These are phyloP conservation scores for Melampsora abietis-canadensis DNA, from an alignment of 1,284 basidiomycete genomes.

Conservation along the genomic window DNA sequence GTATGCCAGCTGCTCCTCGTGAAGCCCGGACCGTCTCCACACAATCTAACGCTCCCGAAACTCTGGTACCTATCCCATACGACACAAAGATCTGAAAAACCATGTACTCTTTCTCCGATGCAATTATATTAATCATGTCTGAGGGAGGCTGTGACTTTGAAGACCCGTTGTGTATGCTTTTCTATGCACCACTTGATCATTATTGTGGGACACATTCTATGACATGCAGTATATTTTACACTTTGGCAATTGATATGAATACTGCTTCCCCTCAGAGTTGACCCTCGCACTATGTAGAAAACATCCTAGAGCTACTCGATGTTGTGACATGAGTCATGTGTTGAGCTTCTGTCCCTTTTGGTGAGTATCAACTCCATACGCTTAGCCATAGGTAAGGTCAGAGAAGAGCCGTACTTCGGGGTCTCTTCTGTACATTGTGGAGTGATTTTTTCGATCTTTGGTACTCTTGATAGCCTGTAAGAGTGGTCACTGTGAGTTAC, in stretches of 20 bases:
- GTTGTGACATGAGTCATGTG: no score
- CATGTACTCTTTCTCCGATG: neutral
- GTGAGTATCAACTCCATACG: slow-evolving; percentile 24
- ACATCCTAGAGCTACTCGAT: no score
- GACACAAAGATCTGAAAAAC: slow-evolving; percentile 54
- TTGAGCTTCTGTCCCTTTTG: neutral
- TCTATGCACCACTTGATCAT: neutral
- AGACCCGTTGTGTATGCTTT: neutral
- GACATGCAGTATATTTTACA: no score
- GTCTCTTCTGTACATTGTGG: slow-evolving; percentile 24
- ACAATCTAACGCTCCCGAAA: slow-evolving; percentile 80
- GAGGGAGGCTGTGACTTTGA: neutral
- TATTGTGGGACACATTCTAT: no score
- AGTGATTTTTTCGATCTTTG: slow-evolving; percentile 37
- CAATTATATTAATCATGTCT: neutral
- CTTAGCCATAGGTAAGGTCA: slow-evolving; percentile 39
- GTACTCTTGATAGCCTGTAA: slow-evolving; percentile 31
- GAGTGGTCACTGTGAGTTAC: neutral
- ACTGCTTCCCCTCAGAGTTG: no score
- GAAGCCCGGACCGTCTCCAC: slow-evolving; percentile 71
- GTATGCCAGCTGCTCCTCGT: slow-evolving; percentile 79
- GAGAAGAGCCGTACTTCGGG: slow-evolving; percentile 31
- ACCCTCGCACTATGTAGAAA: no score
- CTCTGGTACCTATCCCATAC: slow-evolving; percentile 81
- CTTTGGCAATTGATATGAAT: no score